Percentiles rank a stretch among this genome's conserved stretches.
These are phyloP conservation scores for Pachysandra terminalis DNA, from an alignment of 164 flowering plant species.

Conservation along the genomic window DNA sequence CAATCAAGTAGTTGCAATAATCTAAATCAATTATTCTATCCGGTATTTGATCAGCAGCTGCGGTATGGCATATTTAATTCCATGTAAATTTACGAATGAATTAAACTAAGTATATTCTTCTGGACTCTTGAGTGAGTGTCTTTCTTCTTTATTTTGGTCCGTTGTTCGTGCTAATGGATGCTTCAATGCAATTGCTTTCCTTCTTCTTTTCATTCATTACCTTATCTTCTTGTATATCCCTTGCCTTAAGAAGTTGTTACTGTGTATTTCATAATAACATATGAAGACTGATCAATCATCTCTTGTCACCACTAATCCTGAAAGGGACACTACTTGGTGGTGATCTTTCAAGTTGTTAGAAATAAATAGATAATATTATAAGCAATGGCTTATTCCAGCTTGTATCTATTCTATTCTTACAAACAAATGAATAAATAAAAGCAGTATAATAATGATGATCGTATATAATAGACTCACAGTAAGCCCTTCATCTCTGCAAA, in stretches of 20 bases:
- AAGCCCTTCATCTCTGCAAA: not conserved
- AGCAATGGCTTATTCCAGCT: not conserved
- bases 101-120: constrained; percentile 11
- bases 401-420: too few species aligned
- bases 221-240: not conserved
- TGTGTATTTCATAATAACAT: not conserved
- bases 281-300: too few species aligned
- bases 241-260: not conserved
- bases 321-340: not conserved
- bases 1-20: too few species aligned
- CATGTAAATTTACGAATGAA: constrained; percentile 14
- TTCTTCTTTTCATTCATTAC: not conserved
- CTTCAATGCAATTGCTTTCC: constrained; percentile 12
- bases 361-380: not conserved
- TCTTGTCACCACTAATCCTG: too few species aligned
- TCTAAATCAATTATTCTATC: too few species aligned
- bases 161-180: constrained; percentile 19
- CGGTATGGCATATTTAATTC: constrained; percentile 13
- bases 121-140: constrained; percentile 9
- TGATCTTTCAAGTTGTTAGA: not conserved
- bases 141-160: constrained; percentile 11
- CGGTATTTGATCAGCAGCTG: constrained; percentile 13
- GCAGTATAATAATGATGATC: too few species aligned
- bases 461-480: not conserved
- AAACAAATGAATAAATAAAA: too few species aligned